These are phyloP conservation scores for Macrophomina pseudophaseolina DNA, from an alignment of 2,329 filamentous ascomycete genomes.

Conservation along the genomic window DNA sequence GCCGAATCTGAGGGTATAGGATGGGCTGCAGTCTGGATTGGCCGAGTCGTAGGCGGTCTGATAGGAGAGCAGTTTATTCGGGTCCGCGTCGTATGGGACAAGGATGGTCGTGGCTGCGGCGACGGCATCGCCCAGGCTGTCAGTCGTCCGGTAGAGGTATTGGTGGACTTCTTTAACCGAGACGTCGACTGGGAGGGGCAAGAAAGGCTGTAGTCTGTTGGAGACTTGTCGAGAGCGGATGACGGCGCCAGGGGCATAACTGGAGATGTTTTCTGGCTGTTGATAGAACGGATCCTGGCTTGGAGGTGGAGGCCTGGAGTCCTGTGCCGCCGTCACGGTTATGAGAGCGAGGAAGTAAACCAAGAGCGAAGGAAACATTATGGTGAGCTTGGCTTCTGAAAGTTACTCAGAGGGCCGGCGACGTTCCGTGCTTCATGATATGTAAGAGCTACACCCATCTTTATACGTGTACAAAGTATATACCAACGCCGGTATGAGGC, in stretches of 20 bases:
- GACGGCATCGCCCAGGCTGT: conserved; percentile 29
- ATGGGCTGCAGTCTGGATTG: conserved; percentile 28
- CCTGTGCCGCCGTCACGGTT: not conserved
- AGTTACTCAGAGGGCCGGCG: not conserved
- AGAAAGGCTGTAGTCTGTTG: conserved; percentile 22
- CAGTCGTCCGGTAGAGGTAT: conserved; percentile 32
- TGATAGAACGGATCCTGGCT: conserved; percentile 30
- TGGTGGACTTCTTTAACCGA: conserved; percentile 27
- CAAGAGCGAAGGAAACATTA: not conserved
- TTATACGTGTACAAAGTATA: not conserved
- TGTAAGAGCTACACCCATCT: not conserved
- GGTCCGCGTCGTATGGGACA: conserved; percentile 21
- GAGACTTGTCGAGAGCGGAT: conserved; percentile 29
- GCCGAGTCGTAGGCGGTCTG: conserved; percentile 32
- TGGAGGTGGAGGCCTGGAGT: not conserved
- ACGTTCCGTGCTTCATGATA: not conserved
- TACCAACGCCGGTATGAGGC: not conserved
- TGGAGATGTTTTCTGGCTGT: conserved; percentile 27
- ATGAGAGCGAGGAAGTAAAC: not conserved
- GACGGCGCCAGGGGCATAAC: conserved; percentile 28
- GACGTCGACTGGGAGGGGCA: conserved; percentile 1
- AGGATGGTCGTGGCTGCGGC: conserved; percentile 32
- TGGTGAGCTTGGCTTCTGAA: not conserved
- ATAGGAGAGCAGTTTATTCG: conserved; percentile 29
- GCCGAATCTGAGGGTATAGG: conserved; percentile 28